Evolutionary conservation across 768 basidiomycete species (phyloP).

Genomic region (Lentinula lateritia): DNA sequence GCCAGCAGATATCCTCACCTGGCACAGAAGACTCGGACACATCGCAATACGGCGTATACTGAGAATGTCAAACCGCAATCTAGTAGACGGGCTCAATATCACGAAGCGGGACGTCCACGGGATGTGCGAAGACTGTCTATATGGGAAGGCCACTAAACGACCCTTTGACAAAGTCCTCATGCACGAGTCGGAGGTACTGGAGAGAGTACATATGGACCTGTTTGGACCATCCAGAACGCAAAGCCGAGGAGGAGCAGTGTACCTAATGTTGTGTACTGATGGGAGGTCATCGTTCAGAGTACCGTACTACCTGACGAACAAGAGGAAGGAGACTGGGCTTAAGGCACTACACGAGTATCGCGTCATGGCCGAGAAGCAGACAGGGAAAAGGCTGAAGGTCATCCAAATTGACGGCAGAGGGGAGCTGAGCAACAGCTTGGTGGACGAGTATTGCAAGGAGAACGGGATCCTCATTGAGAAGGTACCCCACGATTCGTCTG

Average conservation of each 20-base stretch:
- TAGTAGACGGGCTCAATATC: conserved; percentile 19
- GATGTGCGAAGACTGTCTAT: too few species aligned
- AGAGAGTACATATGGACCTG: conserved; percentile 18
- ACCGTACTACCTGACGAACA: conserved; percentile 17
- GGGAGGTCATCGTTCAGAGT: conserved; percentile 11
- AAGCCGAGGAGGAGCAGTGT: conserved; percentile 12
- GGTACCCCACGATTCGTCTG: too few species aligned
- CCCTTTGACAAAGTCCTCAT: too few species aligned
- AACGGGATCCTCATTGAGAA: conserved; percentile 17
- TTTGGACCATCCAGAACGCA: conserved; percentile 16
- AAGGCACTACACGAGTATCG: conserved; percentile 13
- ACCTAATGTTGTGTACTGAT: conserved; percentile 21
- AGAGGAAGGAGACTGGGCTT: conserved; percentile 14
- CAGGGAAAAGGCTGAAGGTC: conserved; percentile 6
- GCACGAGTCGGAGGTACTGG: background rate
- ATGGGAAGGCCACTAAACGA: conserved; percentile 13
- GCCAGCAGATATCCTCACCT: too few species aligned
- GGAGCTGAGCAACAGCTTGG: background rate
- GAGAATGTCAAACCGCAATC: conserved; percentile 7
- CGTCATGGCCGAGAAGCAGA: conserved; percentile 13
- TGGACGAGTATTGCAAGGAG: conserved; percentile 10
- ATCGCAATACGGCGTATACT: too few species aligned
- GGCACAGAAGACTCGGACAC: too few species aligned
- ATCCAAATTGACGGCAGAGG: background rate
- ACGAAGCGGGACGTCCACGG: background rate